Conservation (phyloP, 805 yeast species). For the Spencermartinsiella europaea region DNA sequence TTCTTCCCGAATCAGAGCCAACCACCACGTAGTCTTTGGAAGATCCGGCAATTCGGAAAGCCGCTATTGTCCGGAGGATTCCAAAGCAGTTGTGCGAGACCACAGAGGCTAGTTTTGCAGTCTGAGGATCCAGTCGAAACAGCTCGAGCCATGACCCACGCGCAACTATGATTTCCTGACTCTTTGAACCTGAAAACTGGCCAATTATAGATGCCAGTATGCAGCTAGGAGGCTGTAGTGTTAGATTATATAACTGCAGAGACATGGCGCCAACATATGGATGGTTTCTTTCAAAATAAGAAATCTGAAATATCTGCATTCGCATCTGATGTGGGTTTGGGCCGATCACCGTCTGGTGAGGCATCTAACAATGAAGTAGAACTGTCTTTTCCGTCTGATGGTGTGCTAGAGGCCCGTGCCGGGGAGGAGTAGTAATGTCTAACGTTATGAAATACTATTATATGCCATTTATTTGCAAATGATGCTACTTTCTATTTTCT, state of each 20-base stretch:
- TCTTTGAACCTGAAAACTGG: constrained; percentile 51
- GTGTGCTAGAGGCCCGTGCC: no score
- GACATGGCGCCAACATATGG: not conserved
- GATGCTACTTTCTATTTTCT: no score
- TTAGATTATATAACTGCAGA: constrained; percentile 54
- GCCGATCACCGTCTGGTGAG: no score
- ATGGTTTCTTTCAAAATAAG: no score
- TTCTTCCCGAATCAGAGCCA: constrained; percentile 75
- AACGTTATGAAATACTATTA: no score
- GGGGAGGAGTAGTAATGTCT: no score
- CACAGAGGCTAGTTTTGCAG: constrained; percentile 49
- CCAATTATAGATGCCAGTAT: constrained; percentile 59
- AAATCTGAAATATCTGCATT: no score
- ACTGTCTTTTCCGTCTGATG: no score
- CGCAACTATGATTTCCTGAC: constrained; percentile 60
- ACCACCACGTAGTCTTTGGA: constrained; percentile 55
- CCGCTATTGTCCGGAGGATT: constrained; percentile 47
- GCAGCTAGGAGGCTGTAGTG: constrained; percentile 58
- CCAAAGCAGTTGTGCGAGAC: constrained; percentile 50
- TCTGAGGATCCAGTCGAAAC: constrained; percentile 46
- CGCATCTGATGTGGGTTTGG: no score
- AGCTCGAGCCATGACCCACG: constrained; percentile 51
- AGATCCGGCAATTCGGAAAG: constrained; percentile 50
- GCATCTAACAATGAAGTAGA: no score
- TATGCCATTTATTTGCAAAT: no score